phyloP scores from a whole-genome alignment of 345 rosid genomes.

The Dipteronia sinensis region DNA sequence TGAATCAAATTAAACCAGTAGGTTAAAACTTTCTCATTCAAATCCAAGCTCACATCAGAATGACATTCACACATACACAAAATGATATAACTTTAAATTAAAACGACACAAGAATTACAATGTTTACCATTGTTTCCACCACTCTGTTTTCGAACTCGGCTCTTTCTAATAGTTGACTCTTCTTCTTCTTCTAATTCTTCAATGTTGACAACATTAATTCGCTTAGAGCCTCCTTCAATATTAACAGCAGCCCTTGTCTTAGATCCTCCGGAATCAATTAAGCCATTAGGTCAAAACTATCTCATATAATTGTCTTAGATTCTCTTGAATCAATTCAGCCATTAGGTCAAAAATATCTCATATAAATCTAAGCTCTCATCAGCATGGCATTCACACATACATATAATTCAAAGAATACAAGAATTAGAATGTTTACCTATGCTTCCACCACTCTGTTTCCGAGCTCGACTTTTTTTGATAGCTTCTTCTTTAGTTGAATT shows the following conservation, averaged over 20 bases:
- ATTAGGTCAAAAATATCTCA: too few species aligned
- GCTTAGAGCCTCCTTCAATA: background rate
- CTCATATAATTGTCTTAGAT: background rate
- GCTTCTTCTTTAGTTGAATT: background rate
- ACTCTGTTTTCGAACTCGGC: background rate
- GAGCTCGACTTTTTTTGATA: too few species aligned
- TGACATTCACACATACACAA: background rate
- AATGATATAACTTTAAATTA: conserved; percentile 5
- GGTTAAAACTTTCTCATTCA: background rate
- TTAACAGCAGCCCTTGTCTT: background rate
- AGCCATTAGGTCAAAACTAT: background rate
- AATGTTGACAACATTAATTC: background rate
- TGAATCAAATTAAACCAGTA: background rate
- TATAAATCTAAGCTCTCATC: background rate
- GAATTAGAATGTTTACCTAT: too few species aligned
- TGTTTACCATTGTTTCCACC: background rate
- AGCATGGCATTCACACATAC: too few species aligned
- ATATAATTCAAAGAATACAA: too few species aligned
- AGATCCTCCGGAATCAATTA: conserved; percentile 1
- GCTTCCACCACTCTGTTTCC: too few species aligned
- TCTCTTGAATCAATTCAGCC: too few species aligned
- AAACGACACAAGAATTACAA: background rate
- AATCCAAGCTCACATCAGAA: background rate
- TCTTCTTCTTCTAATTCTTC: background rate
- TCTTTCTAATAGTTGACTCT: background rate